Evolutionary conservation across 2,329 filamentous ascomycete genomes (phyloP), one percentile per base, ranked within the genome.

Genomic region (Aspergillus neotritici): DNA sequence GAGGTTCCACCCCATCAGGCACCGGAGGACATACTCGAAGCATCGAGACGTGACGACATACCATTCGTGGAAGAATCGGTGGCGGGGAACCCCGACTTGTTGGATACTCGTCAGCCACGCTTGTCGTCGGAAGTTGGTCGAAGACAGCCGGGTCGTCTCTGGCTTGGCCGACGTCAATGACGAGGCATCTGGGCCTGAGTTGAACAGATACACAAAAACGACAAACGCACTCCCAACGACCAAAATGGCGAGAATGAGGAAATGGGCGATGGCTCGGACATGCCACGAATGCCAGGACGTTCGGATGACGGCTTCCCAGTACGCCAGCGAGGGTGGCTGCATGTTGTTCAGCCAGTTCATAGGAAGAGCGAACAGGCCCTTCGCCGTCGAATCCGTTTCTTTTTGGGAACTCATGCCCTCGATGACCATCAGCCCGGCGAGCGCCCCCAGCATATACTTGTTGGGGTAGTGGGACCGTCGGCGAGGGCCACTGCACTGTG

Each of bases 61-160:
- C 43, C 87, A 84, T 64, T 95, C 91, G 3, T 94, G 79, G 53
- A 91, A 77, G 63, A 94, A 90, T 53, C 84, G 87, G 64, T 94
- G 87, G 14, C 84, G 80, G 9, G 91, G 91, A 11, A 96, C 86
- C 79, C 89, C 94, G 16, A 95, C 87, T 4, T 86, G 91, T 67
- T 95, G 90, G 46, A 95, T 84, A 6, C 90, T 87, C 3, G 90
- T 96, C 44, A 94, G 81, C 90, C 91, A 96, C 28, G 90, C 90
- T 63, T 89, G 86, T 47, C 85, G 82, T 39, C 89, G 84, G 35
- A 94, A 85, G 54, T 93, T 88, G 0, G 90, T 84, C 0, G 88
- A 90, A 82, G 44, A 88, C 73, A 76, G 56, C 4, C 21, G 21
- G 21, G 63, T 55, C 11, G 54, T 37, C 30, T 55, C 55, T 12